These are phyloP conservation scores for Agaricales sp. DNA, from an alignment of 1,284 basidiomycete genomes.

Conservation along the genomic window DNA sequence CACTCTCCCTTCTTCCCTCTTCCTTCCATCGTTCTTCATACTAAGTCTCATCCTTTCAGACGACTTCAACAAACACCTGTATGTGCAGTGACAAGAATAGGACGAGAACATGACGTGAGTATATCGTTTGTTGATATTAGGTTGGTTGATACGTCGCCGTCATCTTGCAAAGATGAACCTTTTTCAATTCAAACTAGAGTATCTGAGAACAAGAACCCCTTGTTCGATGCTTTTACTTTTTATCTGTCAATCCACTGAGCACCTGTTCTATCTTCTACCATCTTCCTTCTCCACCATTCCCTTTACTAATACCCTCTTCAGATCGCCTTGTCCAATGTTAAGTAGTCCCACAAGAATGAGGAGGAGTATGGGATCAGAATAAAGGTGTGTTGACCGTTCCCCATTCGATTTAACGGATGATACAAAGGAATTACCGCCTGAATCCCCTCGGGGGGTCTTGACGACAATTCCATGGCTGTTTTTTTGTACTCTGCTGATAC, in stretches of 20 bases:
- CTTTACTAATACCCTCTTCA: conserved; percentile 9
- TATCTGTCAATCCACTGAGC: conserved; percentile 60
- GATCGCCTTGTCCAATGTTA: no score
- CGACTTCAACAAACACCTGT: neutral
- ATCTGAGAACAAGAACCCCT: conserved; percentile 49
- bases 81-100: neutral
- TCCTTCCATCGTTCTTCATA: conserved; percentile 3
- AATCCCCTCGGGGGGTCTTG: conserved; percentile 35
- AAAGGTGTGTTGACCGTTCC: no score
- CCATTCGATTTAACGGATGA: conserved; percentile 30
- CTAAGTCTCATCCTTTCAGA: neutral
- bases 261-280: conserved; percentile 14
- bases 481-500: conserved; percentile 44
- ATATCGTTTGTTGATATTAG: conserved; percentile 6
- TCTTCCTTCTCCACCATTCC: conserved; percentile 4
- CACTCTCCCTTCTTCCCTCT: conserved; percentile 13
- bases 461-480: conserved; percentile 73
- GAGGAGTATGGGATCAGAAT: no score
- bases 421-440: conserved; percentile 74
- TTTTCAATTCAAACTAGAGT: conserved; percentile 78
- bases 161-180: conserved; percentile 40
- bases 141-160: conserved; percentile 4
- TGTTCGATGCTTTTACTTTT: conserved; percentile 52
- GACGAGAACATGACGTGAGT: neutral
- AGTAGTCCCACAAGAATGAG: no score